Base-by-base conservation (phyloP, 768 basidiomycete genomes). In the Naematelia encephala region DNA sequence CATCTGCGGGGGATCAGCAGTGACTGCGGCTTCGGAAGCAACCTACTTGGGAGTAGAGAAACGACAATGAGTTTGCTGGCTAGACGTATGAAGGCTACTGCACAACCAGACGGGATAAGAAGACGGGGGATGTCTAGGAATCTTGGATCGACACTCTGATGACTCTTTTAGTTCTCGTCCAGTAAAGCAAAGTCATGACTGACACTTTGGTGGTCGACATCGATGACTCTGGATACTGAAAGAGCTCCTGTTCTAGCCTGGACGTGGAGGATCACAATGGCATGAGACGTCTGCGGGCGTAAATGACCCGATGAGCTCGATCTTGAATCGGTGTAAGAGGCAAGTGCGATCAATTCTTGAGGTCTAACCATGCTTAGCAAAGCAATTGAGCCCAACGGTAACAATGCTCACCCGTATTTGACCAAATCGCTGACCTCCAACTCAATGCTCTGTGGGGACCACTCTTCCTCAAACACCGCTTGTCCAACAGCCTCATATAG, bases 51-150 rank as follows among this genome's bases (percentile, higher is more conserved):
- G 3, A 52, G 44, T 14, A 79, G 54, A 1, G 77, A 77, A 19
- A 74, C 59, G 43, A 77, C 54, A 19, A 79, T 65, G 26, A 80
- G 60, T 2, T 66, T 69, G 25, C 74, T 72, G 12, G 78, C 62
- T 42, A 80, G 78, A n/a, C 67, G 64, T 45, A 78, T 65, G 59
- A 79, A 78, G 2, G 72, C 75, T 12, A 67, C 66, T 5, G 63
- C 47, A 21, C 67, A 64, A 0, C 60, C 62, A 12, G 51, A 47
- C 0, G 77, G 70, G n/a, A 79, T 63, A 11, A 64, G 25, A 2
- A 80, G 63, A 5, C 67, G 58, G 2, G 79, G 77, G 1, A 61
- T 56, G n/a, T 78, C 77, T 0, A 77, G 63, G 8, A 67, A 75
- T 21, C 77, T 62, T 12, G 74, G 70, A 51, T 78, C 77, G 14